phyloP scores from a whole-genome alignment of 345 rosid genomes.

The Rhizophora apiculata region DNA sequence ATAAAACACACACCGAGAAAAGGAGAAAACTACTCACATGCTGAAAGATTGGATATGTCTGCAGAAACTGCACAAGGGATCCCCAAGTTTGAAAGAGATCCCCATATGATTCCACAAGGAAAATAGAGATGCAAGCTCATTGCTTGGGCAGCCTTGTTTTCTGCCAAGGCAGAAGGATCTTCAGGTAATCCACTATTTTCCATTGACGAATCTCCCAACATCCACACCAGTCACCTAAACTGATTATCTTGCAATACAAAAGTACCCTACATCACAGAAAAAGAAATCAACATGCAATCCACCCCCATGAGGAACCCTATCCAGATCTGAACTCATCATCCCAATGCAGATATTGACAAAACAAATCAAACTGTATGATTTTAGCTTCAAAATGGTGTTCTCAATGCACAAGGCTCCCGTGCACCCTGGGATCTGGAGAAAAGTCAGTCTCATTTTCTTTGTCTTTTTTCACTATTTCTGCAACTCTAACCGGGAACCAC shows the following conservation, averaged over 20 bases:
- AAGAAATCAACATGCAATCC: neutral
- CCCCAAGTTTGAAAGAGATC: conserved; percentile 95
- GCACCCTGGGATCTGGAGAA: too few species aligned
- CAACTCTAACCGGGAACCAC: too few species aligned
- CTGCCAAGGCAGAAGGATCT: conserved; percentile 53
- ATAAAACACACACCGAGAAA: neutral
- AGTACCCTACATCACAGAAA: conserved; percentile 66
- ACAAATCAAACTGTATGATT: too few species aligned
- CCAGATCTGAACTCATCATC: too few species aligned
- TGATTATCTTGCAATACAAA: conserved; percentile 95
- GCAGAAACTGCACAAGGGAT: conserved; percentile 96
- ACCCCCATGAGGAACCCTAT: too few species aligned
- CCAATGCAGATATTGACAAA: too few species aligned
- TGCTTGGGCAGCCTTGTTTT: conserved; percentile 64
- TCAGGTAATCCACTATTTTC: conserved; percentile 41
- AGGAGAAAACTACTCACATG: conserved; percentile 49
- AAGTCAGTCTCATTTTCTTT: too few species aligned
- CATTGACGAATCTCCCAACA: conserved; percentile 54
- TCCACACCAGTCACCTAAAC: conserved; percentile 81
- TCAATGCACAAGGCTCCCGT: too few species aligned
- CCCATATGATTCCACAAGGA: conserved; percentile 95
- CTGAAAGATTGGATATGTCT: conserved; percentile 88
- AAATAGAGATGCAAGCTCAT: conserved; percentile 87
- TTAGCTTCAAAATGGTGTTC: too few species aligned
- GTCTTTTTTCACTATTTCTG: too few species aligned